Evolutionary conservation across 129 eudicot species (phyloP).

Genomic region (Pittosporum tobira): DNA sequence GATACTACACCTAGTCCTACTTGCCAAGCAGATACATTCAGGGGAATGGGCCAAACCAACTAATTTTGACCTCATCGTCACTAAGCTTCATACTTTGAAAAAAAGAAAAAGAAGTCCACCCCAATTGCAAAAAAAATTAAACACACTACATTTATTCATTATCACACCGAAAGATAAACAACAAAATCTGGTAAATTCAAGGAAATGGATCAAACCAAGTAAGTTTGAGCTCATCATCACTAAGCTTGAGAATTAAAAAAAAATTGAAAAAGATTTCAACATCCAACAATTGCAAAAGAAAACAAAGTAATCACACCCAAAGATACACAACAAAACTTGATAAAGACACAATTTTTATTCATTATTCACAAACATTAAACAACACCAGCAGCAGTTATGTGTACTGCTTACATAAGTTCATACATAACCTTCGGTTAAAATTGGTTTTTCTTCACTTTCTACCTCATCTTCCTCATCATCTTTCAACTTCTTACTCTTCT

Average conservation of each 20-base stretch:
- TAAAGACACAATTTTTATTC: not conserved
- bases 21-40: not conserved
- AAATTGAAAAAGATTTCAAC: too few relatives aligned
- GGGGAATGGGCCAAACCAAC: not conserved
- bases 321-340: not conserved
- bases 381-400: not conserved
- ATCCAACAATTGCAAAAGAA: too few relatives aligned
- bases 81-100: too few relatives aligned
- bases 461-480: slow-evolving; percentile 6
- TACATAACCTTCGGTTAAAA: slow-evolving; percentile 50
- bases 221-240: not conserved
- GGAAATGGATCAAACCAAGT: not conserved
- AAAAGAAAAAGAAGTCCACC: too few relatives aligned
- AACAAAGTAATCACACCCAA: too few relatives aligned
- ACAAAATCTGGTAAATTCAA: not conserved
- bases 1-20: not conserved
- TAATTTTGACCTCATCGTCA: not conserved
- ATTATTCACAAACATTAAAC: not conserved
- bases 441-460: slow-evolving; percentile 27
- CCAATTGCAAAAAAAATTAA: too few relatives aligned
- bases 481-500: slow-evolving; percentile 26
- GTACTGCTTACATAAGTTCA: slow-evolving; percentile 6
- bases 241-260: too few relatives aligned
- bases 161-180: not conserved
- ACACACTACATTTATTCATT: too few relatives aligned